Conservation (phyloP, 805 yeast genomes). For the Scheffersomyces amazonensis region DNA sequence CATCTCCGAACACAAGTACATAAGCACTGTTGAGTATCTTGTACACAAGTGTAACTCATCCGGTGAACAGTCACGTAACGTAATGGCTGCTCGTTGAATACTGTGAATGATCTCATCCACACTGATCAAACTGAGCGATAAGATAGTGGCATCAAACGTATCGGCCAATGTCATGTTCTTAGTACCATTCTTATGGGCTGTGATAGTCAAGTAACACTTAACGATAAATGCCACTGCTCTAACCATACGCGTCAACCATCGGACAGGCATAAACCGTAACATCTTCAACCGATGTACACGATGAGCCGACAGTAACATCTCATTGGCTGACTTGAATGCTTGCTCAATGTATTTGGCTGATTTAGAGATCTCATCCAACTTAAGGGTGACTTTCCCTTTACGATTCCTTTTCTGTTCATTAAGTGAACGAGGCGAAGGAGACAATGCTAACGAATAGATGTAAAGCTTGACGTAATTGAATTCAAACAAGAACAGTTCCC, state of each 20-base stretch:
- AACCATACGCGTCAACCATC: constrained; percentile 85
- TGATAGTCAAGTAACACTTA: constrained; percentile 72
- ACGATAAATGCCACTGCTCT: constrained; percentile 88
- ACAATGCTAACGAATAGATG: constrained; percentile 77
- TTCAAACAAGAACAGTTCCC: constrained; percentile 76
- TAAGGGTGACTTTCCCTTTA: constrained; percentile 29
- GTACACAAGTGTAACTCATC: constrained; percentile 85
- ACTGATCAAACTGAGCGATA: constrained; percentile 63
- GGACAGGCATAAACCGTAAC: constrained; percentile 80
- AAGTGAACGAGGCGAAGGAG: constrained; percentile 30
- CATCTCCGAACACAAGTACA: constrained; percentile 76
- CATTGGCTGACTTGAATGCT: constrained; percentile 83
- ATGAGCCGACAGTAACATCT: constrained; percentile 66
- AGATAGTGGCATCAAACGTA: constrained; percentile 44
- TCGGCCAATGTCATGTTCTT: constrained; percentile 16
- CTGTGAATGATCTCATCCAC: constrained; percentile 66
- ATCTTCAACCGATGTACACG: constrained; percentile 63
- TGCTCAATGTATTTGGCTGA: constrained; percentile 76
- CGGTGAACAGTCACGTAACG: constrained; percentile 78
- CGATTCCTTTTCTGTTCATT: constrained; percentile 11
- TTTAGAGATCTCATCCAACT: constrained; percentile 66
- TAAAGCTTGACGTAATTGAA: constrained; percentile 82
- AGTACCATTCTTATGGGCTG: constrained; percentile 38
- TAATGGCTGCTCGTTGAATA: constrained; percentile 69
- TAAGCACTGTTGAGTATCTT: constrained; percentile 70